Percentiles rank a stretch among this genome's conserved stretches.
Evolutionary conservation across 2,329 filamentous ascomycete species (phyloP).

Genomic region (Penicillium crustosum): DNA sequence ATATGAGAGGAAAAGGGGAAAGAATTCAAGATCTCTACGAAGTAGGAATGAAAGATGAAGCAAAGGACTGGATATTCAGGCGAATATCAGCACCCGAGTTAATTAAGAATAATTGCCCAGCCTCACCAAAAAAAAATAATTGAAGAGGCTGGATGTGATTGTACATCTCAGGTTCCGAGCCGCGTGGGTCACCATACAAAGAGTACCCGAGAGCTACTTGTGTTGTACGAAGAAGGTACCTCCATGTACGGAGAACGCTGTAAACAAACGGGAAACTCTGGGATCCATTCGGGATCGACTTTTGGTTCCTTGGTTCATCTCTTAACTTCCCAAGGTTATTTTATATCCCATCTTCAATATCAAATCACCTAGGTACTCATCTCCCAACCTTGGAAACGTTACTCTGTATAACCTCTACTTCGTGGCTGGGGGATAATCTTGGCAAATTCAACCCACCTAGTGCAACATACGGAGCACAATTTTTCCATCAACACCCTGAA

Average conservation of each 20-base stretch:
- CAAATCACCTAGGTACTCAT: not conserved
- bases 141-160: constrained; percentile 6
- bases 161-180: constrained; percentile 5
- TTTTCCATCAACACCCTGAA: not conserved
- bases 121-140: constrained; percentile 3
- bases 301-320: constrained; percentile 10
- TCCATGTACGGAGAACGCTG: no score
- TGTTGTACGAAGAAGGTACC: not conserved
- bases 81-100: constrained; percentile 7
- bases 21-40: constrained; percentile 2
- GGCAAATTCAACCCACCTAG: not conserved
- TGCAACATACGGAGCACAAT: not conserved
- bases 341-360: not conserved
- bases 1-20: constrained; percentile 10
- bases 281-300: constrained; percentile 5
- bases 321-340: not conserved
- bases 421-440: constrained; percentile 1
- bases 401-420: not conserved
- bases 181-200: constrained; percentile 2
- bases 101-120: constrained; percentile 3
- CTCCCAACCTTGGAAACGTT: not conserved
- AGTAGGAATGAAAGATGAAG: constrained; percentile 13
- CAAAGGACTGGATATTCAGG: not conserved
- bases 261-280: constrained; percentile 4
- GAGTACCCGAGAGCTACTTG: not conserved